Base-by-base conservation (phyloP, 169 alveolate genomes). In the Eimeria falciformis region DNA sequence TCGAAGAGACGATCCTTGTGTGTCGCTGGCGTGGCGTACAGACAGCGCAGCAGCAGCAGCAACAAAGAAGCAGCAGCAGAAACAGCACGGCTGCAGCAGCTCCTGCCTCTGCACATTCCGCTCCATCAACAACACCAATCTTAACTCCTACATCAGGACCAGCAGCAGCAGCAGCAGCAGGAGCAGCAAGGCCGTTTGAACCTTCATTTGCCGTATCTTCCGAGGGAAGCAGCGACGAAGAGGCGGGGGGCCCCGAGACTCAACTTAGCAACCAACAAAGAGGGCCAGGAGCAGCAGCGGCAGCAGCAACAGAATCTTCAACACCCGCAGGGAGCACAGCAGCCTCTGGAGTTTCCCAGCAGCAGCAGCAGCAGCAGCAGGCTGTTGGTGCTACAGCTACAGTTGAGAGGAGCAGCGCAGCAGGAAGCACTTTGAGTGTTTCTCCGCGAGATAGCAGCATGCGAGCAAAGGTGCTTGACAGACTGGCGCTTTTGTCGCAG, bases 171-270 rank as follows among this genome's bases (percentile, higher is more conserved):
- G 43, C 86, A 77, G 68, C 86, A 77, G 47, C 86, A 47, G 45
- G 46, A 23, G 50, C 21, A 46, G 86, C 86, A 77, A 45, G 68
- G 69, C 86, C 86, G 7, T 77, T 77, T 17, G 86, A 77, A 47
- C 86, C 86, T 1, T 77, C 86, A 2, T 77, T 77, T 33, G 68
- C 45, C 12, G 86, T 77, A 18, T 77, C 86, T 33, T 77, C 86
- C 12, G 86, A 77, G 55, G 86, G 86, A 45, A 77, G 86, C 86
- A 77, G 86, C 23, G 86, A 77, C 86, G 86, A 77, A 77, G 86
- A 68, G 21, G 69, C 46, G 62, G 33, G 0, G 12, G n/a, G 46
- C 50, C 17, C 82, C 82, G 2, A 37, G 29, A 29, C 82, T 21
- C 5, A 27, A 25, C 1, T 5, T 45, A 2, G 46, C 82, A 69